phyloP scores from a whole-genome alignment of 441 rosid species.

The Croton laevigatus region DNA sequence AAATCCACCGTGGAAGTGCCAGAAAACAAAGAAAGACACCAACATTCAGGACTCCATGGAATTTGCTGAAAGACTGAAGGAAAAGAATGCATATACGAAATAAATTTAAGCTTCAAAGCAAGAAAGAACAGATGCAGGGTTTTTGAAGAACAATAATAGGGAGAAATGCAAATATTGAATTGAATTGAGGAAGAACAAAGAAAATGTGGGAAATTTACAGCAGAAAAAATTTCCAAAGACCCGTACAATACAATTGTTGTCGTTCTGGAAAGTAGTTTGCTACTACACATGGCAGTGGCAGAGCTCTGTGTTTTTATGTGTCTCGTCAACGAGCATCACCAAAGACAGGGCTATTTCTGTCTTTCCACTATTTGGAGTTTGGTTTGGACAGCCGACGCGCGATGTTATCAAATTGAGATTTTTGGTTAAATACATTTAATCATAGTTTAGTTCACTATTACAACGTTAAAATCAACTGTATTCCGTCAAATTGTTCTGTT shows the following conservation, averaged over 20 bases:
- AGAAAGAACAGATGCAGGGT: conserved; percentile 7
- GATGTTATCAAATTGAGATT: too few species aligned
- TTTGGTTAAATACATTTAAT: too few species aligned
- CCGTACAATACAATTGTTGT: background rate
- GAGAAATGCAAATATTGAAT: background rate
- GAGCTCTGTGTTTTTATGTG: background rate
- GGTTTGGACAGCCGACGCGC: too few species aligned
- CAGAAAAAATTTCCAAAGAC: background rate
- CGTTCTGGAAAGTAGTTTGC: conserved; percentile 12
- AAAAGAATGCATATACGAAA: background rate
- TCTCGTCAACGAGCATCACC: background rate
- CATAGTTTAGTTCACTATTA: too few species aligned
- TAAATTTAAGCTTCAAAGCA: background rate
- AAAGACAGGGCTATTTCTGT: background rate
- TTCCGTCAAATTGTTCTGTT: too few species aligned
- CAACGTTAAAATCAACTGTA: too few species aligned
- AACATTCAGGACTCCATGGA: conserved; percentile 15
- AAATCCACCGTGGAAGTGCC: conserved; percentile 20
- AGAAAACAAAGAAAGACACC: conserved; percentile 5
- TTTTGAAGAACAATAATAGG: background rate
- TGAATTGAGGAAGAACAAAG: conserved; percentile 7
- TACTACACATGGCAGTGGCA: conserved; percentile 3
- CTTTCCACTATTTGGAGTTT: background rate
- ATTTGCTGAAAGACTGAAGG: background rate
- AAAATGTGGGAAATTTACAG: background rate